Base-by-base conservation (phyloP, 1,284 basidiomycete genomes). In the Cryptococcus floricola region DNA sequence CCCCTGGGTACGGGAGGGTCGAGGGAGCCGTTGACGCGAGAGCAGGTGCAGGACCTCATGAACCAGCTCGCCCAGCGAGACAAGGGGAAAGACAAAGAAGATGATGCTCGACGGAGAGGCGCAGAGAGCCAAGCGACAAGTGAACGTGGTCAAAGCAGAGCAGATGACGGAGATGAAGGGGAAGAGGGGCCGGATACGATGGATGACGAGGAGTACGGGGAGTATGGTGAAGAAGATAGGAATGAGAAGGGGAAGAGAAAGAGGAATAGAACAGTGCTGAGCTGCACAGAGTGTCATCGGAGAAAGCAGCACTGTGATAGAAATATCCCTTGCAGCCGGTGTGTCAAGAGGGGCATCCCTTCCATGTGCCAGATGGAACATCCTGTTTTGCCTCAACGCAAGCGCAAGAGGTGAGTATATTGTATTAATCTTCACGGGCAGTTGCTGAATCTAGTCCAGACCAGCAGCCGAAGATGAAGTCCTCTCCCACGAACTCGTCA, bases 241-340 rank as follows among this genome's bases (percentile, higher is more conserved):
- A 51, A 25, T n/a, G 44, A 19, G 54, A 63, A 18, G 52, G 53
- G 59, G 43, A 73, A 73, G 60, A 60, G 69, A 51, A 66, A 65
- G 48, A 52, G 75, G 50, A 75, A 75, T 56, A 57, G 75, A 48
- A 71, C 70, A n/a, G 64, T 67, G 14, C 9, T 16, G 25, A 34
- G 1, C 37, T 43, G 37, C 19, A 56, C 60, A 45, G 75, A 77
- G 48, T 77, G 75, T 62, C 74, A 77, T 60, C 56, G 75, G 23
- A 61, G 75, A 59, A 53, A 70, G 74, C 23, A 16, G 16, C 23
- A 77, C 64, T 77, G 75, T 31, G 75, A 77, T 50, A 63, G 75
- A 13, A 75, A 74, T 53, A 71, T 77, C 34, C 75, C 75, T 2
- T 77, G 75, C 56, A 70, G 64, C 50, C 56, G 74, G 63, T 77